A percentile compares a stretch with the other conserved stretches of the same genome.
Conservation (phyloP, 129 eudicot species). For the Lactuca saligna region DNA sequence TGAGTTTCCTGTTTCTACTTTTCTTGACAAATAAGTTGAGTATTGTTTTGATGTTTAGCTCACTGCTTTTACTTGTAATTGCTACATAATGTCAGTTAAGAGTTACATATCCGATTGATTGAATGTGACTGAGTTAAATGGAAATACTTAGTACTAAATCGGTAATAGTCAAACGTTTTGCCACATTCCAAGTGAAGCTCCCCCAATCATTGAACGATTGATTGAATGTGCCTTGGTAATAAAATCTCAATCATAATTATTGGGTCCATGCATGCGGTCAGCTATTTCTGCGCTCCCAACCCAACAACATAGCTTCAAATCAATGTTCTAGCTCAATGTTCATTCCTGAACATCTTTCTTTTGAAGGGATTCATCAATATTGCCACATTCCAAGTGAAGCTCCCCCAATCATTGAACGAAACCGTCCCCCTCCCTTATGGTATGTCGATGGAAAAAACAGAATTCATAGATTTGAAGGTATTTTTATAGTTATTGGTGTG, state of each 20-base stretch:
- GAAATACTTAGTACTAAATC: too few relatives aligned
- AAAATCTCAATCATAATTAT: constrained; percentile 16
- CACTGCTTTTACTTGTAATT: too few relatives aligned
- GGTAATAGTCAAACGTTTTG: too few relatives aligned
- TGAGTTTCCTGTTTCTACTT: too few relatives aligned
- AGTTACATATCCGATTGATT: too few relatives aligned
- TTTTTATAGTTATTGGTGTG: not conserved
- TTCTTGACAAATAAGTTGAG: too few relatives aligned
- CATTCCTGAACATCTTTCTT: constrained; percentile 35
- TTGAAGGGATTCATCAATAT: constrained; percentile 90
- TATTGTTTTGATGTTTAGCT: too few relatives aligned
- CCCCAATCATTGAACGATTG: too few relatives aligned
- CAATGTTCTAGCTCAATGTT: too few relatives aligned
- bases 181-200: too few relatives aligned
- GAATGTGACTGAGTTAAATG: too few relatives aligned
- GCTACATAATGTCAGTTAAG: too few relatives aligned
- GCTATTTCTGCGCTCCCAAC: constrained; percentile 3
- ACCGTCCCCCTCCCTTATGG: constrained; percentile 71
- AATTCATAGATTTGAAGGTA: constrained; percentile 82
- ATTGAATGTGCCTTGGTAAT: not conserved
- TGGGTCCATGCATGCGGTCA: constrained; percentile 24
- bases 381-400: constrained; percentile 88
- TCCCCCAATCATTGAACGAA: constrained; percentile 62
- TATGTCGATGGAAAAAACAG: constrained; percentile 71
- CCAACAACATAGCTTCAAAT: not conserved